Conservation (phyloP, 352 stramenopile genomes). For the Hyaloperonospora arabidopsidis region DNA sequence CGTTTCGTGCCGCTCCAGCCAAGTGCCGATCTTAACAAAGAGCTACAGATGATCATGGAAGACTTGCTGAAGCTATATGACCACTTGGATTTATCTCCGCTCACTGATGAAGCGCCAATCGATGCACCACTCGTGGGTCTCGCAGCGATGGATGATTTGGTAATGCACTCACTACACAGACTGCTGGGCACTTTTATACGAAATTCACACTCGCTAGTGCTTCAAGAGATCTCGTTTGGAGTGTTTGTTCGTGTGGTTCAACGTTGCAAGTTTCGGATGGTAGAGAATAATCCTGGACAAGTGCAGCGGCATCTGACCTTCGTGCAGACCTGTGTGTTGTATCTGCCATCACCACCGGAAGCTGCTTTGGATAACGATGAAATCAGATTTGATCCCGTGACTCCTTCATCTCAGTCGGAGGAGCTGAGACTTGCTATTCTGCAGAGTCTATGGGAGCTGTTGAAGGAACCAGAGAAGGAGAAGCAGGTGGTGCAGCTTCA, state of each 20-base stretch:
- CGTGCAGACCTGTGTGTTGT: constrained; percentile 51
- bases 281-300: constrained; percentile 7
- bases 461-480: constrained; percentile 17
- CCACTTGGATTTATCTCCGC: constrained; percentile 5
- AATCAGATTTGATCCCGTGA: constrained; percentile 11
- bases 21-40: constrained; percentile 8
- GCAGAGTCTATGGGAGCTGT: constrained; percentile 31
- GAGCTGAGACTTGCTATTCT: constrained; percentile 54
- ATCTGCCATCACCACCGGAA: constrained; percentile 39
- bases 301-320: constrained; percentile 29
- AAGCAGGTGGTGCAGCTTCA: constrained; percentile 16
- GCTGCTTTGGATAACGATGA: constrained; percentile 7
- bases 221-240: constrained; percentile 25
- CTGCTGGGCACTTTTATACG: constrained; percentile 36
- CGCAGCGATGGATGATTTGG: constrained; percentile 52
- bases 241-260: constrained; percentile 26
- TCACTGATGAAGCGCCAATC: background rate
- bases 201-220: constrained; percentile 1
- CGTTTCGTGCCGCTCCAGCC: constrained; percentile 41
- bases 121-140: constrained; percentile 11
- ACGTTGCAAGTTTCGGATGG: constrained; percentile 28
- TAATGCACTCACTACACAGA: constrained; percentile 57
- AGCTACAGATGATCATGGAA: constrained; percentile 19
- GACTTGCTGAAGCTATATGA: constrained; percentile 32
- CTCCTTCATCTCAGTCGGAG: constrained; percentile 35